A percentile compares a stretch with the other conserved stretches of the same genome.
These are phyloP conservation scores for Pilobolus umbonatus DNA, from an alignment of 192 early-diverging fungal species.

Conservation along the genomic window DNA sequence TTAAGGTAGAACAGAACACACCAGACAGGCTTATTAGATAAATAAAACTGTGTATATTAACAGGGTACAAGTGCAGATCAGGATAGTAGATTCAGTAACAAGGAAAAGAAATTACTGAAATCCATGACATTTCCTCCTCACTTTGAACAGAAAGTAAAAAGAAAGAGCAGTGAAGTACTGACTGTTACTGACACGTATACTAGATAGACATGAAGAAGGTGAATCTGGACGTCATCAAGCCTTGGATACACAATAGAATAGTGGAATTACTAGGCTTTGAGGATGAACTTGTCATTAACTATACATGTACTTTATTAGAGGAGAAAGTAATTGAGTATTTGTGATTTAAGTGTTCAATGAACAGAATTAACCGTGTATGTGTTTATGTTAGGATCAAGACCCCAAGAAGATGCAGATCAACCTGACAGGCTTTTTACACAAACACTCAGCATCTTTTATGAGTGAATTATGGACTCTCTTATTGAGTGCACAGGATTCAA, in stretches of 20 bases:
- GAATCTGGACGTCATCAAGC: conserved; percentile 79
- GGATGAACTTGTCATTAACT: conserved; percentile 91
- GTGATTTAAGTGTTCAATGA: background rate
- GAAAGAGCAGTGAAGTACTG: background rate
- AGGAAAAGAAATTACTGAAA: conserved; percentile 77
- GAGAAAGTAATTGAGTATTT: conserved; percentile 46
- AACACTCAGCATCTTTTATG: conserved; percentile 76
- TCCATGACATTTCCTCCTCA: conserved; percentile 77
- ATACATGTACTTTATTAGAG: conserved; percentile 79
- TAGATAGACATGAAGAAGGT: conserved; percentile 88
- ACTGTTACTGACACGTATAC: background rate
- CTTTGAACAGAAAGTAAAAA: conserved; percentile 65
- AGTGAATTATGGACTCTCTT: conserved; percentile 86
- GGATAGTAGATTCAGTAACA: conserved; percentile 75
- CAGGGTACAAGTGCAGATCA: conserved; percentile 75
- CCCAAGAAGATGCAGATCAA: conserved; percentile 92
- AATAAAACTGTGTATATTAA: background rate
- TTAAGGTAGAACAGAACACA: conserved; percentile 33
- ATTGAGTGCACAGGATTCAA: conserved; percentile 77
- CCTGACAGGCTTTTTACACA: conserved; percentile 90
- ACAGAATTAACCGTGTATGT: background rate
- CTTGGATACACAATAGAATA: conserved; percentile 79
- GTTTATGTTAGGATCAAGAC: conserved; percentile 58
- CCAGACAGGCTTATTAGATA: background rate
- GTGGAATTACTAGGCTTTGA: conserved; percentile 80